phyloP scores from a whole-genome alignment of 371 early-diverging fungal genomes.

The Apophysomyces trapeziformis region DNA sequence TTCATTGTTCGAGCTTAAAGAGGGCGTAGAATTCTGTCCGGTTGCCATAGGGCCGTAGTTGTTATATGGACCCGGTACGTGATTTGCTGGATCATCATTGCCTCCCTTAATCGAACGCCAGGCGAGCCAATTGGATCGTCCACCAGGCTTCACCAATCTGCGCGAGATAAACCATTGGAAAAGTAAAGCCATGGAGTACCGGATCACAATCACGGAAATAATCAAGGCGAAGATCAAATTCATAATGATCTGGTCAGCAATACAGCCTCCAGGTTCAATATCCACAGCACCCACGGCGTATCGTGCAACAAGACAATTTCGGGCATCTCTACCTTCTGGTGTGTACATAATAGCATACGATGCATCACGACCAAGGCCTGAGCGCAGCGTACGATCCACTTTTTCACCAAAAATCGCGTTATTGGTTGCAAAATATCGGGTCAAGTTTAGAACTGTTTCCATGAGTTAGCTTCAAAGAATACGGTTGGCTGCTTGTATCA shows the following conservation, averaged over 20 bases:
- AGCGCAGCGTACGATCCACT: conserved; percentile 32
- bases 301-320: conserved; percentile 47
- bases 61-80: conserved; percentile 50
- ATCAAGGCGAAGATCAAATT: conserved; percentile 51
- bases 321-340: conserved; percentile 34
- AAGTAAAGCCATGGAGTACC: conserved; percentile 62
- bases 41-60: conserved; percentile 40
- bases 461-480: background rate
- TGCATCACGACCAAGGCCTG: conserved; percentile 46
- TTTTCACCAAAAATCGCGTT: conserved; percentile 31
- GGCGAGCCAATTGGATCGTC: conserved; percentile 52
- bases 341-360: conserved; percentile 48
- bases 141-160: conserved; percentile 51
- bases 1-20: conserved; percentile 22
- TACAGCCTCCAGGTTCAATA: conserved; percentile 58
- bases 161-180: conserved; percentile 65
- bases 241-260: conserved; percentile 58
- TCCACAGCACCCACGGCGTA: conserved; percentile 56
- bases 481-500: background rate
- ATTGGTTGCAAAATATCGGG: conserved; percentile 24
- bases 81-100: conserved; percentile 53
- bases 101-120: conserved; percentile 58
- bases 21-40: conserved; percentile 26
- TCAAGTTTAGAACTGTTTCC: conserved; percentile 38
- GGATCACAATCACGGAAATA: conserved; percentile 47